phyloP scores from a whole-genome alignment of 306 rosid genomes.

The Malus domestica region ASM211411v1 NC_041802.1:24323501-24324000 shows the following conservation, averaged over 20 bases:
- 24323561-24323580: neutral
- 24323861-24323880: slow-evolving; percentile 63
- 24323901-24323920: slow-evolving; percentile 41
- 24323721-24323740: slow-evolving; percentile 44
- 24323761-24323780: slow-evolving; percentile 91
- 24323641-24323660: neutral
- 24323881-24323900: slow-evolving; percentile 71
- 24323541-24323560: neutral
- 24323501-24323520: neutral
- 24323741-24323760: slow-evolving; percentile 81
- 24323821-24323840: slow-evolving; percentile 58
- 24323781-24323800: slow-evolving; percentile 86
- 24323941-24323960: slow-evolving; percentile 59
- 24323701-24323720: slow-evolving; percentile 37
- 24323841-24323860: slow-evolving; percentile 31
- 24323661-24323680: slow-evolving; percentile 72
- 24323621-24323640: neutral
- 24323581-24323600: neutral
- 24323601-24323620: neutral
- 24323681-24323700: slow-evolving; percentile 43
- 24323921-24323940: slow-evolving; percentile 58
- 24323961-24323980: slow-evolving; percentile 69
- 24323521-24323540: neutral
- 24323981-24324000: slow-evolving; percentile 84
- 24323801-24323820: slow-evolving; percentile 72